Percentiles rank a stretch among this genome's conserved stretches.
Conservation (phyloP, 169 alveolate genomes). For the Plasmodium falciparum region DNA sequence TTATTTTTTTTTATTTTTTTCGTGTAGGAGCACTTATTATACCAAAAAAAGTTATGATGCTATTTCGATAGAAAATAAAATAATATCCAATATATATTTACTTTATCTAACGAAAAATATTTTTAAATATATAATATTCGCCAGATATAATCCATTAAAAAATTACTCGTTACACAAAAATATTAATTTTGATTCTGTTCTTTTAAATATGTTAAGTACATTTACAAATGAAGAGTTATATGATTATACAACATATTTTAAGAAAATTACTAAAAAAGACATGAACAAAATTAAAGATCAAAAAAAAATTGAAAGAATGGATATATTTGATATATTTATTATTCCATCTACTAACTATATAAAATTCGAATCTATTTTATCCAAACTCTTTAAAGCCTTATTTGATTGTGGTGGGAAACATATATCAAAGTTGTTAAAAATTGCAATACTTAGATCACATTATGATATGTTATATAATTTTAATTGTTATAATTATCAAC, state of each 20-base stretch:
- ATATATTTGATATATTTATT: slow-evolving; percentile 54
- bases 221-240: slow-evolving; percentile 49
- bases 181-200: slow-evolving; percentile 46
- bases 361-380: slow-evolving; percentile 30
- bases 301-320: slow-evolving; percentile 55
- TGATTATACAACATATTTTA: slow-evolving; percentile 14
- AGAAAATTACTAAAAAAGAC: slow-evolving; percentile 50
- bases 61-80: slow-evolving; percentile 50
- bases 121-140: slow-evolving; percentile 59
- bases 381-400: slow-evolving; percentile 57
- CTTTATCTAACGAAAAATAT: slow-evolving; percentile 18
- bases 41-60: slow-evolving; percentile 39
- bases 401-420: slow-evolving; percentile 77
- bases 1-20: neutral
- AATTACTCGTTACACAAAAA: slow-evolving; percentile 22
- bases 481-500: slow-evolving; percentile 64
- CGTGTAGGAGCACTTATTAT: slow-evolving; percentile 31
- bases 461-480: slow-evolving; percentile 66
- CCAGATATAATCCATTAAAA: slow-evolving; percentile 55
- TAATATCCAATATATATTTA: slow-evolving; percentile 55
- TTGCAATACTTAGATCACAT: slow-evolving; percentile 51
- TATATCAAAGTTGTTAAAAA: slow-evolving; percentile 52
- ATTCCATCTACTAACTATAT: slow-evolving; percentile 61
- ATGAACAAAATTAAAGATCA: slow-evolving; percentile 1
- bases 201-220: slow-evolving; percentile 54